These are phyloP conservation scores for Aureobasidium sp. DNA, from an alignment of 2,329 filamentous ascomycete genomes.

Conservation along the genomic window DNA sequence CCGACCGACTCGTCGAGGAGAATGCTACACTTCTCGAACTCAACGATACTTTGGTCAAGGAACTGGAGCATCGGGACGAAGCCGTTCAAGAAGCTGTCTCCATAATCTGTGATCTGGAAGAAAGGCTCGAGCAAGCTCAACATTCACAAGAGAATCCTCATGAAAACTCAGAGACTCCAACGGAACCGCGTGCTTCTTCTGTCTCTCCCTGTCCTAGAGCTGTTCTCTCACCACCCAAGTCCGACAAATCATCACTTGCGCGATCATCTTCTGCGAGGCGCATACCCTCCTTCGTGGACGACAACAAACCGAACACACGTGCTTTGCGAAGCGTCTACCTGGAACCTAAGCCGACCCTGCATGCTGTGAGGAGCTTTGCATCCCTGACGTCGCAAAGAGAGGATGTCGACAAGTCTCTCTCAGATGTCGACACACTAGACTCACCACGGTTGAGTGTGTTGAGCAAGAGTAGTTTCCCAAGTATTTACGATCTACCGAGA, in stretches of 20 bases:
- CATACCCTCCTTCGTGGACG: slow-evolving; percentile 24
- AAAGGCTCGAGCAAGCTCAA: slow-evolving; percentile 22
- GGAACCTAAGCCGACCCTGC: slow-evolving; percentile 21
- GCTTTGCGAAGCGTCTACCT: slow-evolving; percentile 28
- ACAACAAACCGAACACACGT: slow-evolving; percentile 24
- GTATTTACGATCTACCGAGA: slow-evolving; percentile 22
- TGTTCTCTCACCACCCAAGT: not conserved
- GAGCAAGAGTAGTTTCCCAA: slow-evolving; percentile 30
- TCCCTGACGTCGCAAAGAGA: slow-evolving; percentile 25
- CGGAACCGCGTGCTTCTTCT: not conserved
- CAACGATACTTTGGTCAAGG: slow-evolving; percentile 49
- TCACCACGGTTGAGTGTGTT: slow-evolving; percentile 28
- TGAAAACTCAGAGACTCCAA: too few relatives aligned
- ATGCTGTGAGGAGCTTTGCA: slow-evolving; percentile 27
- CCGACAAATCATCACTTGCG: not conserved
- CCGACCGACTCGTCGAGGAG: slow-evolving; percentile 16
- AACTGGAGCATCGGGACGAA: slow-evolving; percentile 60
- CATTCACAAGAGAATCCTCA: not conserved
- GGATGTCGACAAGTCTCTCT: slow-evolving; percentile 18
- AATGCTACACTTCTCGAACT: slow-evolving; percentile 45
- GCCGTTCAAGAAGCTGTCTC: slow-evolving; percentile 62
- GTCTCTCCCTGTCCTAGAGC: not conserved
- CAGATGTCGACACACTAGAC: slow-evolving; percentile 20
- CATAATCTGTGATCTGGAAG: slow-evolving; percentile 59
- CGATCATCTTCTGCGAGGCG: slow-evolving; percentile 15